These are phyloP conservation scores for Oxytropis ochrocephala DNA, from an alignment of 306 rosid genomes.

Conservation along the genomic window DNA sequence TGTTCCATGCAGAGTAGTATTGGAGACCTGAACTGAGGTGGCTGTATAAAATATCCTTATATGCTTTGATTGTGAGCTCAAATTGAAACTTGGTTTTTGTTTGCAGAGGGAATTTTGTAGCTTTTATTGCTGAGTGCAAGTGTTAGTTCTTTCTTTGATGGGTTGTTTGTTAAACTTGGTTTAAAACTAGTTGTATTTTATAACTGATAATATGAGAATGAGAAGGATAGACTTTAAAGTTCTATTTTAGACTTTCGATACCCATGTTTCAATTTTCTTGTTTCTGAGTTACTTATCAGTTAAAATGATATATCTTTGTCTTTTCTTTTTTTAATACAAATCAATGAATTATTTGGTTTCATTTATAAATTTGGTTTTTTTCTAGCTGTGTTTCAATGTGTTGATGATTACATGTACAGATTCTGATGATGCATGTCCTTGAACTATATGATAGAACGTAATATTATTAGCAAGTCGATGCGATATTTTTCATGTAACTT, in stretches of 20 bases:
- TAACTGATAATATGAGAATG: not conserved
- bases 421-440: not conserved
- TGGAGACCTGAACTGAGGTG: conserved; percentile 68
- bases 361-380: not conserved
- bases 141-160: not conserved
- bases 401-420: not conserved
- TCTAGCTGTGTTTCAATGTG: not conserved
- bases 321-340: too few relatives aligned
- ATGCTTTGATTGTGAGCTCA: not conserved
- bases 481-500: not conserved
- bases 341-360: not conserved
- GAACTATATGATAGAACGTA: not conserved
- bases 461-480: not conserved
- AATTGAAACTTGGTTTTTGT: not conserved
- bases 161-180: not conserved
- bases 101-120: not conserved
- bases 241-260: not conserved
- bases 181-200: not conserved
- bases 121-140: not conserved
- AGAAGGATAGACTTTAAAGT: not conserved
- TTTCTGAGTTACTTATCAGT: too few relatives aligned
- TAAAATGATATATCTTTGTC: not conserved
- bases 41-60: not conserved
- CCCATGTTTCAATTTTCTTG: not conserved
- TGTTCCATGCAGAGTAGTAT: conserved; percentile 27